A percentile compares a stretch with the other conserved stretches of the same genome.
Conservation (phyloP, 169 alveolate species). For the Plasmodium gallinaceum region DNA sequence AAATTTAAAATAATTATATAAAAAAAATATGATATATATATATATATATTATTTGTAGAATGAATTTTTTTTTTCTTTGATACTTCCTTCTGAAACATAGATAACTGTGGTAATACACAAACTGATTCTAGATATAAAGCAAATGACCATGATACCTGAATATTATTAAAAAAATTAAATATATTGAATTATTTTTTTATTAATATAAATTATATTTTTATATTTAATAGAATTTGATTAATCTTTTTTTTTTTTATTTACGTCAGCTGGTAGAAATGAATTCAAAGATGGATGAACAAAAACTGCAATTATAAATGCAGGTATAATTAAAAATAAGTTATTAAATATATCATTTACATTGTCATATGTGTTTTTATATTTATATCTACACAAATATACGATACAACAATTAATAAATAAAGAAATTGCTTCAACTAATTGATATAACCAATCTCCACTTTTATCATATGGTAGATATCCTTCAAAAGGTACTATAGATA, state of each 20-base stretch:
- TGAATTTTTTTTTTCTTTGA: conserved; percentile 35
- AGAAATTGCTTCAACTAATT: conserved; percentile 90
- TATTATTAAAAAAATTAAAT: conserved; percentile 4
- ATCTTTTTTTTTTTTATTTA: conserved; percentile 3
- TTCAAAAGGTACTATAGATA: conserved; percentile 93
- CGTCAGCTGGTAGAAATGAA: conserved; percentile 91
- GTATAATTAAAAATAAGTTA: conserved; percentile 85
- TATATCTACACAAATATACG: conserved; percentile 88
- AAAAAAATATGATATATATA: background rate
- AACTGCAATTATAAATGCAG: conserved; percentile 90
- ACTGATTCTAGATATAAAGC: conserved; percentile 94
- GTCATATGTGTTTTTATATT: conserved; percentile 89
- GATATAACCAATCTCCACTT: conserved; percentile 96
- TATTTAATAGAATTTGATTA: background rate
- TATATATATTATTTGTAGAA: background rate
- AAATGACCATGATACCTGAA: conserved; percentile 90
- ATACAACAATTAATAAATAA: conserved; percentile 88
- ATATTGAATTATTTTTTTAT: background rate
- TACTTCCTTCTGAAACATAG: conserved; percentile 92
- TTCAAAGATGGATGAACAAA: conserved; percentile 93
- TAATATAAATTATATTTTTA: conserved; percentile 1
- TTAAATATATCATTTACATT: conserved; percentile 87
- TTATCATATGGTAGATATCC: conserved; percentile 95
- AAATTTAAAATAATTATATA: background rate
- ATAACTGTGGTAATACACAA: conserved; percentile 93